A percentile compares a stretch with the other conserved stretches of the same genome.
Evolutionary conservation across 805 yeast species (phyloP).

Genomic region (Martiniozyma abietophila): DNA sequence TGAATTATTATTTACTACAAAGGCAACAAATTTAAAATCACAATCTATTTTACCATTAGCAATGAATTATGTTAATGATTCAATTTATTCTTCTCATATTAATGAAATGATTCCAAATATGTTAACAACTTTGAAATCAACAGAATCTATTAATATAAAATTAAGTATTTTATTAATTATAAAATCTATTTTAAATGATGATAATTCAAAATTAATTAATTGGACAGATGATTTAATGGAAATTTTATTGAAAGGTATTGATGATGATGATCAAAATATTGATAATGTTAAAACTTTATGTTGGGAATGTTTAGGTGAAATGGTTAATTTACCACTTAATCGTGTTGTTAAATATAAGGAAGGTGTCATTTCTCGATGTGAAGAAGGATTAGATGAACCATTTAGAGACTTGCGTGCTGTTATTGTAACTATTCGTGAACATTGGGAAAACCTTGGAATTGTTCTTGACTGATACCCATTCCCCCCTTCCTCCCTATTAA

Average conservation of each 20-base stretch:
- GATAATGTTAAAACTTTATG: background rate
- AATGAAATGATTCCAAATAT: conserved; percentile 7
- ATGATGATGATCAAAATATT: no score
- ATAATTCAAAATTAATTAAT: no score
- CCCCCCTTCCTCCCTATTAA: no score
- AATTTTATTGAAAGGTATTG: no score
- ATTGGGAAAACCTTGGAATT: conserved; percentile 50
- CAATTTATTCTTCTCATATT: conserved; percentile 9
- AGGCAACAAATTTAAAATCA: conserved; percentile 30
- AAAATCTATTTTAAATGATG: conserved; percentile 5
- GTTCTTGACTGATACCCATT: no score
- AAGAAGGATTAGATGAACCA: conserved; percentile 56
- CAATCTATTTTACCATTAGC: conserved; percentile 58
- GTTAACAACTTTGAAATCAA: no score
- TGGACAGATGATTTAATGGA: no score
- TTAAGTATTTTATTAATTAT: no score
- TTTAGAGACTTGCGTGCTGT: conserved; percentile 66
- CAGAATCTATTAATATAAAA: no score
- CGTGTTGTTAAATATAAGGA: conserved; percentile 43
- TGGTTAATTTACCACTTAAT: conserved; percentile 33
- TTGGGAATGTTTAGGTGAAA: conserved; percentile 21
- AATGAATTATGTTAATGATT: conserved; percentile 43
- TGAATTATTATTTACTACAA: conserved; percentile 43
- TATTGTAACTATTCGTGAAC: conserved; percentile 75
- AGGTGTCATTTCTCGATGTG: conserved; percentile 38